Evolutionary conservation across 2,329 filamentous ascomycete species (phyloP), one percentile per base, ranked within the genome.

Genomic region (Cadophora sp.): DNA sequence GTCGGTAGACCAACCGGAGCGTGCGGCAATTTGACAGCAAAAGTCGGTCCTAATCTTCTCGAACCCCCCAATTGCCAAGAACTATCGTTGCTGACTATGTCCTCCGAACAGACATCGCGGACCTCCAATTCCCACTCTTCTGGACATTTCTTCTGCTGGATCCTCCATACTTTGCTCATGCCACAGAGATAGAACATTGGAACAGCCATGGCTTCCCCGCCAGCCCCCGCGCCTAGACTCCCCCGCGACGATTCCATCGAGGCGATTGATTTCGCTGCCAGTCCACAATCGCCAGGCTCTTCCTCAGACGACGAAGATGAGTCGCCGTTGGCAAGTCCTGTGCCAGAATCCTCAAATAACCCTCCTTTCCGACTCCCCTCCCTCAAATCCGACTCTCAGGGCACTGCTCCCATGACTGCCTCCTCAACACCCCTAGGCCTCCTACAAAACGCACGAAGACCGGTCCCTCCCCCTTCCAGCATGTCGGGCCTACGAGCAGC

Each of bases 351-450:
- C 43, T 62, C 73, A 69, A 81, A 82, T 65, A 68, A 72, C 45
- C 81, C 85, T 77, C 55, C 55, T 27, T 18, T 27, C 36, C 80
- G 88, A 77, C 75, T 89, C 66, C 84, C 87, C 22, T 87, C 87
- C 5, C 78, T 89, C 50, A 86, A 88, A 72, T 86, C 89, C 63
- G 86, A 89, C 59, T 81, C 88, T 22, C 81, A 83, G 70, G 82
- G 81, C 64, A 76, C 81, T 36, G 79, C 79, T 27, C 78, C 80
- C 66, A 94, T 97, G 88, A 92, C 87, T 65, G 81, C 91, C 7
- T 94, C 89, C n/a, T 97, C 94, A n/a, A 96, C 91, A 33, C 89
- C 92, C 48, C 83, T 94, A 4, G 93, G 93, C 48, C 86, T 92
- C 66, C 82, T 97, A 74, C 93, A 90, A 78, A 87, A 81, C 71